Evolutionary conservation across 768 basidiomycete species (phyloP).

Genomic region (Psilocybe sp.): DNA sequence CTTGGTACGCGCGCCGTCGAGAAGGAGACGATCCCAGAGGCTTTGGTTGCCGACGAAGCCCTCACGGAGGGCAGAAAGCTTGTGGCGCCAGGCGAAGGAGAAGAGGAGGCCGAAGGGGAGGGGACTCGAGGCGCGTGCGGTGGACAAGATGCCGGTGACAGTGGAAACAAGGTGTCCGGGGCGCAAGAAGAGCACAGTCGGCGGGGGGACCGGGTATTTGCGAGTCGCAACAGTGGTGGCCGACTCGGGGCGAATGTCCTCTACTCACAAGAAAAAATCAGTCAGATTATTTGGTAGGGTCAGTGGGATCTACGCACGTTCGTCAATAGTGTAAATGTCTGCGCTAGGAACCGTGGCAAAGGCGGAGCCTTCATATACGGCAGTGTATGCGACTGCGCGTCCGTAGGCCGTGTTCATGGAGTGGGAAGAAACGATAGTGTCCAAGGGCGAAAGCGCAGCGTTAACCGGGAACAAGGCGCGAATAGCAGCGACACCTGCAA

Average conservation of each 20-base stretch:
- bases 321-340: slow-evolving; percentile 44
- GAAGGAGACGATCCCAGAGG: slow-evolving; percentile 81
- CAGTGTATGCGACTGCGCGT: slow-evolving; percentile 74
- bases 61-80: slow-evolving; percentile 60
- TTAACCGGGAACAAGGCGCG: slow-evolving; percentile 75
- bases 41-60: slow-evolving; percentile 78
- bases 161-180: slow-evolving; percentile 60
- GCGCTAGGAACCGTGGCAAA: slow-evolving; percentile 66
- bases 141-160: slow-evolving; percentile 40
- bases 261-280: slow-evolving; percentile 1
- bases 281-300: background rate
- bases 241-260: slow-evolving; percentile 10
- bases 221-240: slow-evolving; percentile 22
- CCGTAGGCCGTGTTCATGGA: slow-evolving; percentile 76
- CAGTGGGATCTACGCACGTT: slow-evolving; percentile 28
- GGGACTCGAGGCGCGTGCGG: slow-evolving; percentile 50
- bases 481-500: slow-evolving; percentile 82
- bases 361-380: slow-evolving; percentile 71
- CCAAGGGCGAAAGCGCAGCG: slow-evolving; percentile 62
- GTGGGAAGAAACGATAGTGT: slow-evolving; percentile 77
- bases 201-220: slow-evolving; percentile 60
- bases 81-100: slow-evolving; percentile 75
- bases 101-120: slow-evolving; percentile 39
- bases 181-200: slow-evolving; percentile 76
- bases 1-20: slow-evolving; percentile 60